phyloP scores from a whole-genome alignment of 192 early-diverging fungal species.

The Diversispora eburnea region DNA sequence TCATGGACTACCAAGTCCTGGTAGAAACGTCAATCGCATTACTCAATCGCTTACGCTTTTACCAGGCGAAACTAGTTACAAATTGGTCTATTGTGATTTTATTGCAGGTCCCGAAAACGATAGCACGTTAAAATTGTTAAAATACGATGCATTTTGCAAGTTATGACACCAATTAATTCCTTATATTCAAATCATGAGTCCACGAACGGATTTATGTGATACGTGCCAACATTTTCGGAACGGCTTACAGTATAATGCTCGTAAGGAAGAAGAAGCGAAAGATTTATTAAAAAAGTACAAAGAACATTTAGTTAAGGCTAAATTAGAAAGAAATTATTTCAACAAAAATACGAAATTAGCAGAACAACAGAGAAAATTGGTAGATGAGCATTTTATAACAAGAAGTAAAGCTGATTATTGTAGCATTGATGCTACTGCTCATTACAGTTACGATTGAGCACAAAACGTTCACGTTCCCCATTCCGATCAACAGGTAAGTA shows the following conservation, averaged over 20 bases:
- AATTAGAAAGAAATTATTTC: conserved; percentile 26
- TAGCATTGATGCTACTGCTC: conserved; percentile 10
- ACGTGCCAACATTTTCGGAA: conserved; percentile 9
- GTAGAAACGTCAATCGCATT: conserved; percentile 15
- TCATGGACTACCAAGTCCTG: conserved; percentile 13
- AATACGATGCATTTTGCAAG: conserved; percentile 24
- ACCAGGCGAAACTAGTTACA: conserved; percentile 13
- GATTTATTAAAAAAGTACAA: conserved; percentile 17
- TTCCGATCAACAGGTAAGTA: conserved; percentile 23
- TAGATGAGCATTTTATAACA: conserved; percentile 3
- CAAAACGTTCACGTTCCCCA: conserved; percentile 24
- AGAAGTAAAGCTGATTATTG: conserved; percentile 1
- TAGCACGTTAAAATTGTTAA: conserved; percentile 15
- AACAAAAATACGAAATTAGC: conserved; percentile 29
- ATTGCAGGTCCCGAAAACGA: conserved; percentile 9
- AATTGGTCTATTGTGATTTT: conserved; percentile 23
- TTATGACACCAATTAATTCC: conserved; percentile 22
- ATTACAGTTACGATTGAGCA: conserved; percentile 25
- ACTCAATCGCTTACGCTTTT: conserved; percentile 18
- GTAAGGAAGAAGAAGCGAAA: conserved; percentile 11
- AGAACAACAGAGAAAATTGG: conserved; percentile 16
- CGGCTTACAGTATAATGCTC: conserved; percentile 18
- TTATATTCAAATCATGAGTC: conserved; percentile 26
- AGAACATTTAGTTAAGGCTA: conserved; percentile 6
- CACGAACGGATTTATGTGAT: conserved; percentile 19